Conservation (phyloP, 768 basidiomycete species). For the Clathrus columnatus region DNA sequence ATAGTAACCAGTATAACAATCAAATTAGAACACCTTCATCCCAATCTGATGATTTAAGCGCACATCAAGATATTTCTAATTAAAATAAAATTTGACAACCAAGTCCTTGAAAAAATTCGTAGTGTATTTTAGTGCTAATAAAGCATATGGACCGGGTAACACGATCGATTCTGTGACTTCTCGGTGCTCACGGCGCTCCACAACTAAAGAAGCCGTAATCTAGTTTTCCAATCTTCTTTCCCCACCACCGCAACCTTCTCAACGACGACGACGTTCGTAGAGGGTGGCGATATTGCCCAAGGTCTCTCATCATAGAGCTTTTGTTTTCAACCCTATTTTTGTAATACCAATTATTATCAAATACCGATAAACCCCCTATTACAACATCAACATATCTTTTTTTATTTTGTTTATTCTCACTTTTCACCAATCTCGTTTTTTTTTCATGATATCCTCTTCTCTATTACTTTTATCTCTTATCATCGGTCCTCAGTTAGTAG, state of each 20-base stretch:
- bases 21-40: too few relatives aligned
- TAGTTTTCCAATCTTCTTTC: neutral
- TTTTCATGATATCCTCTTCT: neutral
- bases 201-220: neutral
- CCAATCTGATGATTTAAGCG: too few relatives aligned
- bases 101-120: too few relatives aligned
- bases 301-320: neutral
- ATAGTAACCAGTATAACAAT: neutral
- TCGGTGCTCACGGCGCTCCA: neutral
- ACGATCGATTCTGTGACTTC: too few relatives aligned
- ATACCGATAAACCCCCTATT: neutral
- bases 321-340: neutral
- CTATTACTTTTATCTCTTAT: neutral
- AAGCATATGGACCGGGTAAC: too few relatives aligned
- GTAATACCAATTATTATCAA: neutral
- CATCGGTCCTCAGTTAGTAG: constrained; percentile 21
- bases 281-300: neutral
- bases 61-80: too few relatives aligned
- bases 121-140: too few relatives aligned
- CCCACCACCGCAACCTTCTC: neutral
- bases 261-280: neutral
- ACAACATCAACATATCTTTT: neutral
- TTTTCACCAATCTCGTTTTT: neutral
- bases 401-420: too few relatives aligned
- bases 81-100: too few relatives aligned